phyloP scores from a whole-genome alignment of 768 basidiomycete genomes.

The Asterophora parasitica region DNA sequence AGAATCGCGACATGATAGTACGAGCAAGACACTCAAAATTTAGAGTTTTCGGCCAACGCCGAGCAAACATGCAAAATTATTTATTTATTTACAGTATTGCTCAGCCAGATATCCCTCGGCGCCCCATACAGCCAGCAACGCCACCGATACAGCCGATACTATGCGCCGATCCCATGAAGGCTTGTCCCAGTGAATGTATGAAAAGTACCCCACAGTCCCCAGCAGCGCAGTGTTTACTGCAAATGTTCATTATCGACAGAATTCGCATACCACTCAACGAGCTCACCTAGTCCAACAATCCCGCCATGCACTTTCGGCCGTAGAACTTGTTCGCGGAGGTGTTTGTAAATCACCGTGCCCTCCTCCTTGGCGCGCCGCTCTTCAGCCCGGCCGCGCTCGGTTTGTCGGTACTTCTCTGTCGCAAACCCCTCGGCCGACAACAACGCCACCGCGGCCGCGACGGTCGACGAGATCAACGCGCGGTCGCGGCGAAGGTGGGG shows the following conservation, averaged over 20 bases:
- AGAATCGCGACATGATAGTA: conserved; percentile 76
- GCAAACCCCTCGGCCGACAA: conserved; percentile 60
- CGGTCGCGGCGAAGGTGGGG: conserved; percentile 58
- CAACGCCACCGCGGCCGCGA: conserved; percentile 52
- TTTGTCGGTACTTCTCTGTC: conserved; percentile 55
- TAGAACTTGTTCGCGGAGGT: conserved; percentile 50
- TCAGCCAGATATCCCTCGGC: conserved; percentile 58
- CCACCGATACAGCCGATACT: conserved; percentile 53
- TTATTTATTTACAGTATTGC: background rate
- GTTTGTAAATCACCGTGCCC: conserved; percentile 49
- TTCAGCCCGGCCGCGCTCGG: conserved; percentile 52
- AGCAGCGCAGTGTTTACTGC: conserved; percentile 62
- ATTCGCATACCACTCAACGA: too few relatives aligned
- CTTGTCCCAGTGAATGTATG: conserved; percentile 61
- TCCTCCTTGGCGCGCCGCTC: conserved; percentile 53
- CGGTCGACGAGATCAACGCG: conserved; percentile 44
- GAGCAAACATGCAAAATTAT: background rate
- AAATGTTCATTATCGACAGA: background rate
- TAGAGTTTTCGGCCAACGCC: conserved; percentile 8
- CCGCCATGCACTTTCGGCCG: conserved; percentile 66
- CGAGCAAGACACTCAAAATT: conserved; percentile 12
- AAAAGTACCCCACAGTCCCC: conserved; percentile 57
- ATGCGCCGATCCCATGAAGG: conserved; percentile 60
- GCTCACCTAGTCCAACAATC: conserved; percentile 54
- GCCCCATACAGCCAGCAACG: conserved; percentile 55